Conservation (phyloP, 352 stramenopile genomes). For the Paralagenidium karlingii region DNA sequence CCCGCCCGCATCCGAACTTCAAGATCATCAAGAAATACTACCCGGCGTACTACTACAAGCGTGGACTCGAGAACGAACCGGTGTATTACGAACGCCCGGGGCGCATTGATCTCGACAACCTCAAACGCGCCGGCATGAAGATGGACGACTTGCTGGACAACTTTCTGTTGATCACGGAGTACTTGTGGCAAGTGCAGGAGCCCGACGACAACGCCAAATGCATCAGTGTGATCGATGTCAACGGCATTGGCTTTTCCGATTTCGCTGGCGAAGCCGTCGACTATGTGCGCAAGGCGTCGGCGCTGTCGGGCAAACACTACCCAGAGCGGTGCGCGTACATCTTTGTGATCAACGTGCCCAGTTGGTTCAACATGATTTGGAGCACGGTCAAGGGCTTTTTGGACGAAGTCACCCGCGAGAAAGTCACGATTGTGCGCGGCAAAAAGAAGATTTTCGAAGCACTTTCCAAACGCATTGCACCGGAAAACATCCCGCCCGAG, state of each 20-base stretch:
- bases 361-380: conserved; percentile 90
- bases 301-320: conserved; percentile 85
- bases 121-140: conserved; percentile 61
- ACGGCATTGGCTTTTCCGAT: conserved; percentile 72
- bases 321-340: conserved; percentile 89
- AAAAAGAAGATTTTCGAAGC: conserved; percentile 72
- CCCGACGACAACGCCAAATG: conserved; percentile 76
- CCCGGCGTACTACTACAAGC: conserved; percentile 85
- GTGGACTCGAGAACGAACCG: conserved; percentile 57
- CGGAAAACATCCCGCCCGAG: conserved; percentile 71
- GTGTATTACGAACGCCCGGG: conserved; percentile 83
- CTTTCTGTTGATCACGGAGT: conserved; percentile 79
- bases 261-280: conserved; percentile 81
- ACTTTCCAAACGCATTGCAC: conserved; percentile 48
- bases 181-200: conserved; percentile 76
- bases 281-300: conserved; percentile 62
- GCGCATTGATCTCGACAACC: conserved; percentile 78
- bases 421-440: conserved; percentile 83
- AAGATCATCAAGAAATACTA: conserved; percentile 86
- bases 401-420: conserved; percentile 88
- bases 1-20: conserved; percentile 48
- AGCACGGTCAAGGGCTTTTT: conserved; percentile 88
- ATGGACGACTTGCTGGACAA: conserved; percentile 78
- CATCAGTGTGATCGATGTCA: conserved; percentile 75
- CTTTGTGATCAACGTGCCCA: conserved; percentile 91